These are phyloP conservation scores for Chrysoporthe puriensis DNA, from an alignment of 2,329 filamentous ascomycete species.

Conservation along the genomic window DNA sequence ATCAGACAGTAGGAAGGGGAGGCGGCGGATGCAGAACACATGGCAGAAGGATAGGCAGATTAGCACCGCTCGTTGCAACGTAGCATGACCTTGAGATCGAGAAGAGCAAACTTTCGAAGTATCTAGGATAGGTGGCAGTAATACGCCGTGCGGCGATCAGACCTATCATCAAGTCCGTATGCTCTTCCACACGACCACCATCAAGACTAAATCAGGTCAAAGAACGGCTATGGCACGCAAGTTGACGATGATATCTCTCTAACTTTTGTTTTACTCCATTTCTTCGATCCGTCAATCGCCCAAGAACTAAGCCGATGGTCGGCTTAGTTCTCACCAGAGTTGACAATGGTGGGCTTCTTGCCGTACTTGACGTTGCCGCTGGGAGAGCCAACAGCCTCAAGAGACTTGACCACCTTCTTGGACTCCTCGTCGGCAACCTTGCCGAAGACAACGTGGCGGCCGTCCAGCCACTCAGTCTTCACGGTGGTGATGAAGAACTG, in stretches of 20 bases:
- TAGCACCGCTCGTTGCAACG: neutral
- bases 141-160: constrained; percentile 13
- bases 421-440: constrained; percentile 62
- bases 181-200: constrained; percentile 14
- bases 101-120: constrained; percentile 22
- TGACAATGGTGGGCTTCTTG: constrained; percentile 62
- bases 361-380: constrained; percentile 59
- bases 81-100: neutral
- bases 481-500: constrained; percentile 99
- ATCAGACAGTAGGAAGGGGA: neutral
- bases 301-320: constrained; percentile 7
- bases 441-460: constrained; percentile 85
- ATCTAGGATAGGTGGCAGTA: constrained; percentile 18
- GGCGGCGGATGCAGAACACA: neutral
- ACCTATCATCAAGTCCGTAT: constrained; percentile 17
- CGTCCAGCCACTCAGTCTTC: constrained; percentile 81
- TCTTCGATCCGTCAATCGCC: constrained; percentile 1
- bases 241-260: constrained; percentile 3
- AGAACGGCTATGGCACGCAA: constrained; percentile 8
- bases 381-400: constrained; percentile 63
- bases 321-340: constrained; percentile 54
- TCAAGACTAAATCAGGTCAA: constrained; percentile 8
- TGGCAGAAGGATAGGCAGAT: neutral
- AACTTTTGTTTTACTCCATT: constrained; percentile 2
- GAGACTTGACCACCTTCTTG: constrained; percentile 59